Percentiles rank a stretch among this genome's conserved stretches.
These are phyloP conservation scores for Aspergillus brasiliensis DNA, from an alignment of 2,329 filamentous ascomycete species.

Conservation along the genomic window DNA sequence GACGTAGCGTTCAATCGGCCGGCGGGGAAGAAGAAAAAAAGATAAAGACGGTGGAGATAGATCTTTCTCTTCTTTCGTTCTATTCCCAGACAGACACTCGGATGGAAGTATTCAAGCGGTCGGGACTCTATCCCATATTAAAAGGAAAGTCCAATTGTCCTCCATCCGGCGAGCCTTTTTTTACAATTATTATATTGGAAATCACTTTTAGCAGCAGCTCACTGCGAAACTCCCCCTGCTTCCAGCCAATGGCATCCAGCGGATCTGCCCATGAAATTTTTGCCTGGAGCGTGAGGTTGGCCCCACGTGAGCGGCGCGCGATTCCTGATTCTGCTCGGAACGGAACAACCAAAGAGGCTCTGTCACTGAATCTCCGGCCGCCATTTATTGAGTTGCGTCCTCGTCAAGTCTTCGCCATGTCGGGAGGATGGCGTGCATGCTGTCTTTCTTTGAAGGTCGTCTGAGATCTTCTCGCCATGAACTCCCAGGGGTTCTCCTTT, in stretches of 20 bases:
- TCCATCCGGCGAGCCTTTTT: background rate
- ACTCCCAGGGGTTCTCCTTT: slow-evolving; percentile 48
- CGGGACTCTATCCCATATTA: slow-evolving; percentile 21
- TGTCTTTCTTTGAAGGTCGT: slow-evolving; percentile 28
- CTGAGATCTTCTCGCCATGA: slow-evolving; percentile 35
- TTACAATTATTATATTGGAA: no score
- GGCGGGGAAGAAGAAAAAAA: slow-evolving; percentile 2
- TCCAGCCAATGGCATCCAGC: slow-evolving; percentile 24
- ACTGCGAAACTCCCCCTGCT: no score
- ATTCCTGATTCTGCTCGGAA: slow-evolving; percentile 19
- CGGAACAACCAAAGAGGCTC: slow-evolving; percentile 23
- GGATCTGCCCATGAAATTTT: slow-evolving; percentile 21
- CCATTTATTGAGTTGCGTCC: slow-evolving; percentile 9
- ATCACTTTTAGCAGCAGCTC: no score
- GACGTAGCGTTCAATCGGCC: background rate
- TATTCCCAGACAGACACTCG: slow-evolving; percentile 16
- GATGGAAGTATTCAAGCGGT: slow-evolving; percentile 4
- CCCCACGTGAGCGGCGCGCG: slow-evolving; percentile 17
- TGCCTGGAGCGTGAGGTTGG: slow-evolving; percentile 1
- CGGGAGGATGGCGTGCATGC: slow-evolving; percentile 29
- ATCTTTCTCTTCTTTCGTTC: slow-evolving; percentile 5
- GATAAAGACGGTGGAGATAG: no score
- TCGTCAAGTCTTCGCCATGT: slow-evolving; percentile 22
- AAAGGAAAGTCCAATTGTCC: background rate
- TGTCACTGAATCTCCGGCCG: slow-evolving; percentile 7